Evolutionary conservation across 148 eudicot genomes (phyloP).

Genomic region (Fagopyrum esculentum): DNA sequence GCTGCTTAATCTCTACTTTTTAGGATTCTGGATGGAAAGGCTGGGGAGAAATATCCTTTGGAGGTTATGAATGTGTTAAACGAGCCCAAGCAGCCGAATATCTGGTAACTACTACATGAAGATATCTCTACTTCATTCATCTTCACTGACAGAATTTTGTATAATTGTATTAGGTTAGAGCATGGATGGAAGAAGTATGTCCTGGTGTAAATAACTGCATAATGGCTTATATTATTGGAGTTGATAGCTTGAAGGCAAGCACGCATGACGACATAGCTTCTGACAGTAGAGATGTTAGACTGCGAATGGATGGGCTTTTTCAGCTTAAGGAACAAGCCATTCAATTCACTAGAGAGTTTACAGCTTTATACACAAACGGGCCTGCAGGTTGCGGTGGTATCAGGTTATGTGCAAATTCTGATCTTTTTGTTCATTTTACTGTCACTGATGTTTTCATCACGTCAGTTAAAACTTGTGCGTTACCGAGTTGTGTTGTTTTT

Average conservation of each 20-base stretch:
- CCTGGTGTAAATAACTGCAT: conserved; percentile 51
- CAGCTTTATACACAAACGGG: conserved; percentile 91
- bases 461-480: background rate
- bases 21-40: conserved; percentile 98
- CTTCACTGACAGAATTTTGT: background rate
- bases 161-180: conserved; percentile 47
- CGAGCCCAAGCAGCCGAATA: conserved; percentile 90
- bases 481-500: background rate
- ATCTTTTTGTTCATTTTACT: background rate
- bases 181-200: conserved; percentile 89
- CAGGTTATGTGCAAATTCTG: conserved; percentile 33
- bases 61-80: conserved; percentile 69
- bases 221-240: conserved; percentile 75
- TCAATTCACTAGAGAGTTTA: conserved; percentile 66
- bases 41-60: conserved; percentile 99
- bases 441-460: background rate
- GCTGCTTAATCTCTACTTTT: background rate
- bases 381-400: conserved; percentile 98
- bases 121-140: background rate
- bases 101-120: conserved; percentile 44
- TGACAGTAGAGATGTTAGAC: conserved; percentile 56
- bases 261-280: conserved; percentile 22
- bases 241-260: conserved; percentile 79
- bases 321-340: conserved; percentile 60
- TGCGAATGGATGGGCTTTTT: conserved; percentile 93